Evolutionary conservation across 495 filamentous ascomycete genomes (phyloP).

Genomic region (Parathielavia appendiculata): DNA sequence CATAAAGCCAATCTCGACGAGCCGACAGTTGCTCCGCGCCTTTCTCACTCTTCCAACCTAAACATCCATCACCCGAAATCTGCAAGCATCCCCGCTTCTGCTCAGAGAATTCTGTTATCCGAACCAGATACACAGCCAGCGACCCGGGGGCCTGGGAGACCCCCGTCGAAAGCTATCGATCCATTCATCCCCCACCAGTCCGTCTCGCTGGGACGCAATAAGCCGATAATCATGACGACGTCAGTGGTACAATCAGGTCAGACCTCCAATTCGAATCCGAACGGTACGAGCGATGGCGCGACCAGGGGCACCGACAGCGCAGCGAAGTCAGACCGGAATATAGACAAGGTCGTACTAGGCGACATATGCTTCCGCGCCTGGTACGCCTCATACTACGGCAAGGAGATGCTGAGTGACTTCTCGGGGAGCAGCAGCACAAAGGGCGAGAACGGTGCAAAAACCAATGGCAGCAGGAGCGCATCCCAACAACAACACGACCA

Average conservation of each 20-base stretch:
- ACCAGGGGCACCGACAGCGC: background rate
- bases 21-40: background rate
- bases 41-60: background rate
- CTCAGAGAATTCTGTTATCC: background rate
- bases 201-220: conserved; percentile 27
- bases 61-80: conserved; percentile 2
- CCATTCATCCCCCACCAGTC: conserved; percentile 19
- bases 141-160: background rate
- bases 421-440: conserved; percentile 16
- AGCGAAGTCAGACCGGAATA: conserved; percentile 50
- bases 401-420: conserved; percentile 57
- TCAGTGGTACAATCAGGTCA: conserved; percentile 19
- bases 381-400: conserved; percentile 73
- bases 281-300: conserved; percentile 17
- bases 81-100: background rate
- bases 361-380: conserved; percentile 68
- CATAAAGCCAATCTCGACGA: conserved; percentile 15
- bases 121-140: background rate
- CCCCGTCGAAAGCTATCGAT: background rate
- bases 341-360: conserved; percentile 71
- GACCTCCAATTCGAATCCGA: conserved; percentile 14
- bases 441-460: conserved; percentile 24
- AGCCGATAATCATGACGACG: conserved; percentile 24
- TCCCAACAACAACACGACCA: conserved; percentile 3
- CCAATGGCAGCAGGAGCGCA: background rate